Conservation (phyloP, 176 grass and related monocot genomes). For the Puya raimondii region DNA sequence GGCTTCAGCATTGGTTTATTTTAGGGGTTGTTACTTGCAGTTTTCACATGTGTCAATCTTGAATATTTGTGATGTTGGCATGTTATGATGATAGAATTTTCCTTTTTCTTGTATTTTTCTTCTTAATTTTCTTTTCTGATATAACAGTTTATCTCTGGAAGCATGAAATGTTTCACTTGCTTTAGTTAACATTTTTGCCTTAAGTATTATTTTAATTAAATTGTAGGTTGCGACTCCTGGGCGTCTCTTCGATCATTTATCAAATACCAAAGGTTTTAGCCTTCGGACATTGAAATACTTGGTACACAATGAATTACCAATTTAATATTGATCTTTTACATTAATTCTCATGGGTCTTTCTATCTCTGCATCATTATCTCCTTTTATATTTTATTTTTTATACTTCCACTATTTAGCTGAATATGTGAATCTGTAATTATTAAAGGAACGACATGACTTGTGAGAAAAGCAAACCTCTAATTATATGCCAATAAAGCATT, state of each 20-base stretch:
- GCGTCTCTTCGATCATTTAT: slow-evolving; percentile 73
- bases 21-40: not conserved
- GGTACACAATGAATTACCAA: slow-evolving; percentile 27
- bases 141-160: not conserved
- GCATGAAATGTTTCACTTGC: not conserved
- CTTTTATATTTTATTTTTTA: too few species aligned
- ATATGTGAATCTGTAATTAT: too few species aligned
- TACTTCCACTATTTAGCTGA: too few species aligned
- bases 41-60: not conserved
- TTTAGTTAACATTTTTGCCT: not conserved
- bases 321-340: too few species aligned
- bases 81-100: not conserved
- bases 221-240: slow-evolving; percentile 75
- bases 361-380: too few species aligned
- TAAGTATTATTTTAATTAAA: slow-evolving; percentile 16
- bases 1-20: not conserved
- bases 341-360: too few species aligned
- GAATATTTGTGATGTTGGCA: not conserved
- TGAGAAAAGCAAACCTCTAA: too few species aligned
- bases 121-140: not conserved
- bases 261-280: slow-evolving; percentile 84
- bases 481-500: too few species aligned
- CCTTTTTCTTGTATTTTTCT: not conserved
- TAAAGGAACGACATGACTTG: too few species aligned
- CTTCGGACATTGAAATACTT: slow-evolving; percentile 77